phyloP scores from a whole-genome alignment of 257 asterid genomes.

The Solanum medicagineum region DNA sequence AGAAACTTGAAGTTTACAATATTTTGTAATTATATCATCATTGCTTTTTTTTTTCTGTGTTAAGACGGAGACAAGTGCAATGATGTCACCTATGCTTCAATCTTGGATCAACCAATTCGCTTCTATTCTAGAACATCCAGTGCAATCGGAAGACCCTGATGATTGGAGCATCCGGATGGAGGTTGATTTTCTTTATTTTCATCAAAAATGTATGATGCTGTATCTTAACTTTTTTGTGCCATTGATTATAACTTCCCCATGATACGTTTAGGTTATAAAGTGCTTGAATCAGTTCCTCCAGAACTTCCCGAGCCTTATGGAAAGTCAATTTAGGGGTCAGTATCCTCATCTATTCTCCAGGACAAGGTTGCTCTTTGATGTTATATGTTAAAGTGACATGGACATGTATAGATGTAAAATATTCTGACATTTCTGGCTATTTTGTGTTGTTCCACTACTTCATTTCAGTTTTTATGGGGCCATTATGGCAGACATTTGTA shows the following conservation, averaged over 20 bases:
- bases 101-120: slow-evolving; percentile 86
- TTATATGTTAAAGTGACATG: not conserved
- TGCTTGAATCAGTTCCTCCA: slow-evolving; percentile 87
- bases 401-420: not conserved
- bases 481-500: slow-evolving; percentile 84
- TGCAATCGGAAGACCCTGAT: slow-evolving; percentile 93
- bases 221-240: not conserved
- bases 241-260: not conserved
- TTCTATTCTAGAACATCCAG: slow-evolving; percentile 46
- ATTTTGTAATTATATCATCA: slow-evolving; percentile 11
- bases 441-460: slow-evolving; percentile 10
- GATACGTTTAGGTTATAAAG: slow-evolving; percentile 57
- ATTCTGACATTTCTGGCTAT: not conserved
- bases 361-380: slow-evolving; percentile 3
- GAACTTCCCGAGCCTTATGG: slow-evolving; percentile 60
- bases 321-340: slow-evolving; percentile 57
- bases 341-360: not conserved
- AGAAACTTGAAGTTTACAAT: slow-evolving; percentile 6
- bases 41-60: slow-evolving; percentile 5
- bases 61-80: slow-evolving; percentile 60
- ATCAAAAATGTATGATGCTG: not conserved
- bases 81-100: slow-evolving; percentile 78
- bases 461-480: slow-evolving; percentile 63
- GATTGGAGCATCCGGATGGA: slow-evolving; percentile 97
- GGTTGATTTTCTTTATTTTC: slow-evolving; percentile 27